Base-by-base conservation (phyloP, 192 early-diverging fungal genomes). In the Geranomyces michiganensis region DNA sequence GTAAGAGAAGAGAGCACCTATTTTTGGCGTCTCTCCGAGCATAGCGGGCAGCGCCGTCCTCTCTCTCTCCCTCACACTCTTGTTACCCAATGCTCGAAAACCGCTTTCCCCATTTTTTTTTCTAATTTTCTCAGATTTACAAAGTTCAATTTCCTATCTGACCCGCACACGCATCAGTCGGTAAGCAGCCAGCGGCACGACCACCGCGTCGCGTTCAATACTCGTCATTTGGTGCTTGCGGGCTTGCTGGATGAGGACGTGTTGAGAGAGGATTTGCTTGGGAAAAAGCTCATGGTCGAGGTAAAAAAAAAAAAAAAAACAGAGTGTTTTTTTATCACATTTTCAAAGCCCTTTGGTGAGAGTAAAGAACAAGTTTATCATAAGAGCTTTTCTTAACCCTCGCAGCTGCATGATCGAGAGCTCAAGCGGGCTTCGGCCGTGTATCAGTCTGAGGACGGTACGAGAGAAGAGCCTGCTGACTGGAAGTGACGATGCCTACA, bases 361-460 rank as follows among this genome's bases (percentile, higher is more conserved):
- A n/a, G n/a, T n/a, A n/a, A n/a, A n/a, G n/a, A n/a, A n/a, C 19
- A 49, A 49, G 48, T n/a, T 49, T 3, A 14, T 61, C 19, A 7
- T 7, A 45, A n/a, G n/a, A n/a, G 27, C 31, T 15, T 17, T 66
- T 41, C 36, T 41, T 41, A 41, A 7, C 36, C 10, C 36, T 9
- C 65, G 27, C 55, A 80, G 69, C 55, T 80, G 0, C 79, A 80
- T 66, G 79, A 80, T 51, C 61, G 79, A 41, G 78, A 74, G 32
- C 48, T 71, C 27, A 56, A 67, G 69, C 36, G 5, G 3, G 36
- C 36, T 10, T 41, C 10, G 36, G 10, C 5, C 10, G 5, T 10
- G 36, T 41, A 41, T 41, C 36, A 41, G 36, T 41, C 36, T n/a
- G n/a, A n/a, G n/a, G n/a, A n/a, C n/a, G n/a, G n/a, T n/a, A n/a